A percentile compares a stretch with the other conserved stretches of the same genome.
Conservation (phyloP, 257 asterid genomes). For the Phtheirospermum japonicum region DNA sequence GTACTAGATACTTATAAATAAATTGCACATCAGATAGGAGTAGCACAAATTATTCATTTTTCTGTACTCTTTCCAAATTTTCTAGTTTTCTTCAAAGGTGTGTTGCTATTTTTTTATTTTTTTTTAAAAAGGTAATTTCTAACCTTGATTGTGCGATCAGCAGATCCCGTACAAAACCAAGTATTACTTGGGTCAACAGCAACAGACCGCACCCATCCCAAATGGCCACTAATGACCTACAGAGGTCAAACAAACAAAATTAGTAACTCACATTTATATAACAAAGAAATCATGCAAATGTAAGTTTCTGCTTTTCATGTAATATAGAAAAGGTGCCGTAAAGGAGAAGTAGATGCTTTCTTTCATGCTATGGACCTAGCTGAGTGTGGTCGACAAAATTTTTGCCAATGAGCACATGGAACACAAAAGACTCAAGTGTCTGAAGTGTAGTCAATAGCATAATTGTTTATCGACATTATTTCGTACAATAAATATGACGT, state of each 20-base stretch:
- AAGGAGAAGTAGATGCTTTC: not conserved
- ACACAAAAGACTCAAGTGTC: slow-evolving; percentile 2
- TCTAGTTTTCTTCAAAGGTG: not conserved
- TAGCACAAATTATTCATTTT: slow-evolving; percentile 14
- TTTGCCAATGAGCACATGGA: slow-evolving; percentile 4
- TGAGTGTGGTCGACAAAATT: not conserved
- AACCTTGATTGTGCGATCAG: slow-evolving; percentile 94
- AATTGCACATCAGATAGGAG: not conserved
- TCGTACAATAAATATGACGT: not conserved
- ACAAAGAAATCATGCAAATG: slow-evolving; percentile 9
- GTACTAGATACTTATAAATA: not conserved
- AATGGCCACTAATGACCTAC: slow-evolving; percentile 95
- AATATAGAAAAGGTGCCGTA: slow-evolving; percentile 3
- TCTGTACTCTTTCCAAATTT: slow-evolving; percentile 4
- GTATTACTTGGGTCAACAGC: slow-evolving; percentile 90
- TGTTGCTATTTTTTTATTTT: too few relatives aligned
- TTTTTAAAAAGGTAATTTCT: too few relatives aligned
- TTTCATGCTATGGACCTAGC: not conserved
- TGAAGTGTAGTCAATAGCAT: not conserved
- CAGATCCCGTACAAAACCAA: slow-evolving; percentile 95
- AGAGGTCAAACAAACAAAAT: slow-evolving; percentile 21
- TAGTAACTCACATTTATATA: not conserved
- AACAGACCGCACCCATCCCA: slow-evolving; percentile 93
- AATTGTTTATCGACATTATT: not conserved
- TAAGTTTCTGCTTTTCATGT: slow-evolving; percentile 3